A percentile compares a stretch with the other conserved stretches of the same genome.
These are phyloP conservation scores for Paramyrothecium roridum DNA, from an alignment of 2,329 filamentous ascomycete genomes.

Conservation along the genomic window DNA sequence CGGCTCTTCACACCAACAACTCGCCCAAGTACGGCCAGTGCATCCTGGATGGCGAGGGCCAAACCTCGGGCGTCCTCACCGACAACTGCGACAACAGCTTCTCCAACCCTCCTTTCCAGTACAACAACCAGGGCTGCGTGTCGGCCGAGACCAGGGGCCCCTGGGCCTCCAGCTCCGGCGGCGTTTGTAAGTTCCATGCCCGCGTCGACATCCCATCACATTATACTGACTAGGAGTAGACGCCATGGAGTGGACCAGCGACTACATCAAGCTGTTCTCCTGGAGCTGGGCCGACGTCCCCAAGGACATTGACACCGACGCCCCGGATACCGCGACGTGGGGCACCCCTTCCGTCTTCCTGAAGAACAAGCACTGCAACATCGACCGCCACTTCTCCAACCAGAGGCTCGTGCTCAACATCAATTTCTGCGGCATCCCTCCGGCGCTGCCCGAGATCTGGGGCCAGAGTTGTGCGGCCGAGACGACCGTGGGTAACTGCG, in stretches of 20 bases:
- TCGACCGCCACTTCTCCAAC: slow-evolving; percentile 58
- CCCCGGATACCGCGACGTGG: slow-evolving; percentile 63
- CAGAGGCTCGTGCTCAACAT: slow-evolving; percentile 75
- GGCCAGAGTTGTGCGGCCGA: slow-evolving; percentile 16
- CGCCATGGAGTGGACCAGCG: slow-evolving; percentile 39
- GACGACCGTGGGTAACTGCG: slow-evolving; percentile 25
- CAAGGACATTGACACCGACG: slow-evolving; percentile 29
- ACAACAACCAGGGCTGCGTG: slow-evolving; percentile 35
- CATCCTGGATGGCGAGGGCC: slow-evolving; percentile 22
- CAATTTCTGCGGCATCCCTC: slow-evolving; percentile 71
- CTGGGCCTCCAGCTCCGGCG: slow-evolving; percentile 33
- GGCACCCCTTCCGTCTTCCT: slow-evolving; percentile 61
- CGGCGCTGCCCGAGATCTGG: slow-evolving; percentile 35
- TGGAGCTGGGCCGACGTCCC: slow-evolving; percentile 30
- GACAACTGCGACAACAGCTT: slow-evolving; percentile 38
- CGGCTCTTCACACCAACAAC: slow-evolving; percentile 55
- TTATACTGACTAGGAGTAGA: slow-evolving; percentile 11
- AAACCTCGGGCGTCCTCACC: slow-evolving; percentile 27
- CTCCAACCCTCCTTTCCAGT: slow-evolving; percentile 27
- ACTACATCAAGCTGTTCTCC: slow-evolving; percentile 38
- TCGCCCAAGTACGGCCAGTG: slow-evolving; percentile 28
- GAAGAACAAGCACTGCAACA: slow-evolving; percentile 56
- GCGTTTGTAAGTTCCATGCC: slow-evolving; percentile 34
- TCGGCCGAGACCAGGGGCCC: slow-evolving; percentile 33
- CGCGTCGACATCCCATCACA: too few species aligned